Evolutionary conservation across 495 filamentous ascomycete species (phyloP), one percentile per base, ranked within the genome.

Genomic region (Penicillium coprophilum): DNA sequence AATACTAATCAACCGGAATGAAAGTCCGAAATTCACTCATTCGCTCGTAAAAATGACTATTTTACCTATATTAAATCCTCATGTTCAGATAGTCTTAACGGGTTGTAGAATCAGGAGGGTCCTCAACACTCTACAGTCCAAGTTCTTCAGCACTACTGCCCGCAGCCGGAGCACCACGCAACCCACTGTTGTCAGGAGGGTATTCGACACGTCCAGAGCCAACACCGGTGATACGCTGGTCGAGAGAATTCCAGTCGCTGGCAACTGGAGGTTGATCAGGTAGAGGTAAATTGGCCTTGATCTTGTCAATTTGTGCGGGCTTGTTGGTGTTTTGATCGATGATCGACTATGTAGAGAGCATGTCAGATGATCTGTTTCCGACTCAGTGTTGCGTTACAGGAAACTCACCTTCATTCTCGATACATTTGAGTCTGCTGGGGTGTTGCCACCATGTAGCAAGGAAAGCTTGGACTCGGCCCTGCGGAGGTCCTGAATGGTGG

Each of bases 191-290:
- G 30, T 69, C 75, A 4, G 73, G 69, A 44, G 84, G 82, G 31
- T 66, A 73, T 50, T 75, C 60, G 0, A 80, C 34, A 36, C 81
- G 71, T 21, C 87, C 87, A 30, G 82, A 83, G 48, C 85, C 83
- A 40, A 90, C 84, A 62, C 87, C 86, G 64, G 88, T 83, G 21
- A 74, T 87, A 54, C 83, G 75, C 41, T 77, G 76, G 55, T 92
- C 89, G 50, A 78, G 75, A 7, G 87, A 87, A 65, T 90, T 85
- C 83, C 83, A 92, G 72, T 89, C 90, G n/a, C 87, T 87, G 19
- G 83, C 70, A 13, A 74, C 71, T 0, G 90, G 89, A 5, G 90
- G 89, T 36, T 92, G 73, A 2, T 93, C 87, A 12, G 90, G 90
- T 44, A 93, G 80, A 30, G 88, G 89, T 20, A 95, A 83, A 72